These are phyloP conservation scores for Paramyrothecium sp. DNA, from an alignment of 2,329 filamentous ascomycete species.

Conservation along the genomic window DNA sequence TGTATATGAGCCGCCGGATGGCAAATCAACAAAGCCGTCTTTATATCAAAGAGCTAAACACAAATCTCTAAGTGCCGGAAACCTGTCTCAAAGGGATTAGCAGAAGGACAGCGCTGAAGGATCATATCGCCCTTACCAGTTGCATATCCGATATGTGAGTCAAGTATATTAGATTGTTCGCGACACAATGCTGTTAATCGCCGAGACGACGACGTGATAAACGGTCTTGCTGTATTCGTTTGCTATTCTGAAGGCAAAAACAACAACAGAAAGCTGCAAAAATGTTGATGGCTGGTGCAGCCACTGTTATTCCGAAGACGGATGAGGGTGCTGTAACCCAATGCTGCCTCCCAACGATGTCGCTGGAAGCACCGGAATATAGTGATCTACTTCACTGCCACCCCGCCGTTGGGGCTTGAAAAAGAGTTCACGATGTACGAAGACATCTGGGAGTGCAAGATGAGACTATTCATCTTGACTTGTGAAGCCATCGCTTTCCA, in stretches of 20 bases:
- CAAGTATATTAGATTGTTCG: too few species aligned
- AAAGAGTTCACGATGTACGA: conserved; percentile 16
- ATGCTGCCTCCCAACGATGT: conserved; percentile 17
- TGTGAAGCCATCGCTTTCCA: conserved; percentile 11
- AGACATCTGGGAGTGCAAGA: conserved; percentile 9
- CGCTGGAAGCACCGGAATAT: conserved; percentile 20
- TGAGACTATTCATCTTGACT: conserved; percentile 16
- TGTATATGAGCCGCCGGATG: neutral
- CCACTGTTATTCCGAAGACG: neutral
- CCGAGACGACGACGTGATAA: too few species aligned
- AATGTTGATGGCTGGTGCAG: neutral
- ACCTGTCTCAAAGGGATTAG: too few species aligned
- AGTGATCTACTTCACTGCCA: conserved; percentile 38
- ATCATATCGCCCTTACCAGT: too few species aligned
- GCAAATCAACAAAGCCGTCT: neutral
- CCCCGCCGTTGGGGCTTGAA: conserved; percentile 54
- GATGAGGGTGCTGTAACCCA: neutral
- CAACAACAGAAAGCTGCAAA: too few species aligned
- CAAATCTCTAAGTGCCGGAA: too few species aligned
- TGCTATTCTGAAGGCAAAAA: too few species aligned
- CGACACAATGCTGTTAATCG: too few species aligned
- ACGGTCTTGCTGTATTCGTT: too few species aligned
- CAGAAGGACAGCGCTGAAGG: too few species aligned
- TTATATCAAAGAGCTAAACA: too few species aligned
- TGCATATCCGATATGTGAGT: too few species aligned